Base-by-base conservation (phyloP, 345 rosid species). In the Conringia planisiliqua region DNA sequence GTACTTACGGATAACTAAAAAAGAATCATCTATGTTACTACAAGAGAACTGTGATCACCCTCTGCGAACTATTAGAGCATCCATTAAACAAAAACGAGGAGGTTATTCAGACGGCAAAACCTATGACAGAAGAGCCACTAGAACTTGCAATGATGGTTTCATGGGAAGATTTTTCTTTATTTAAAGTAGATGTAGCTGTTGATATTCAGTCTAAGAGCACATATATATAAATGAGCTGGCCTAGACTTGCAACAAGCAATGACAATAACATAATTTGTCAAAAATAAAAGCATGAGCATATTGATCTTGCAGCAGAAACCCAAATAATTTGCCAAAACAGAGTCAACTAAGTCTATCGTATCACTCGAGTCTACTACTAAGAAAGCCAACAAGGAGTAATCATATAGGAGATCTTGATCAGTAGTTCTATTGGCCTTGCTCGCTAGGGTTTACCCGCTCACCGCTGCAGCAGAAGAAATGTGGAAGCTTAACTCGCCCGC, bases 381-480 rank as follows among this genome's bases (percentile, higher is more conserved):
- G 55, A 77, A 56, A 57, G 32, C 68, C 44, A 76, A 42, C 22
- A 17, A 62, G 65, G 66, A 76, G 26, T 55, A 38, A 18, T 18
- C 38, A 46, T 36, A 44, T 7, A 26, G 51, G 61, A 69, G 46
- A 42, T 48, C 67, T 46, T 56, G 57, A 26, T 46, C 62, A 70
- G 76, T 30, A 32, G 30, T 17, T 43, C 16, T 44, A 64, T 40
- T 62, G 70, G 61, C 60, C 56, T 48, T 55, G 77, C 74, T 74
- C 86, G 17, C 38, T 76, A 4, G 67, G 72, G 58, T 36, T 68
- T 54, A 57, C 80, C 29, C 86, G 83, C 62, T 86, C 96, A 48
- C 99, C 97, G 47, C 97, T 90, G 91, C 99, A 95, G 79, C 99
- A 92, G 60, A 62, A 92, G 77, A 92, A 95, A 85, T 95, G 97